Percentiles rank a stretch among this genome's conserved stretches.
These are phyloP conservation scores for Huntiella abstrusa DNA, from an alignment of 2,329 filamentous ascomycete genomes.

Conservation along the genomic window DNA sequence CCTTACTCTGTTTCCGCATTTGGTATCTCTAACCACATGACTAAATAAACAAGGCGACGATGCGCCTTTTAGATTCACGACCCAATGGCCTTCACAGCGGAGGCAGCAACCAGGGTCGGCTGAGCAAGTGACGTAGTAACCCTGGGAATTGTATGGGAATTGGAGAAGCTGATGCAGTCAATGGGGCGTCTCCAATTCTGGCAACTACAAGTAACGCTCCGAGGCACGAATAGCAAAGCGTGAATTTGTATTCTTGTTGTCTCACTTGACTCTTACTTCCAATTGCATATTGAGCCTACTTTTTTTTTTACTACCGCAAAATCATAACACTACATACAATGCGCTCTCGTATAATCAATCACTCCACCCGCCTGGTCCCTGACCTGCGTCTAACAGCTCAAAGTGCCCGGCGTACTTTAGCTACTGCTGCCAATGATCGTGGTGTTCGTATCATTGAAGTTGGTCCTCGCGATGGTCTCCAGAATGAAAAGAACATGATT, in stretches of 20 bases:
- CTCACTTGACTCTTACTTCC: too few species aligned
- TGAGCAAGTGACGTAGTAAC: too few species aligned
- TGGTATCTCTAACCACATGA: too few species aligned
- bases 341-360: constrained; percentile 1
- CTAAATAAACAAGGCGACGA: too few species aligned
- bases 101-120: too few species aligned
- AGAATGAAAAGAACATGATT: constrained; percentile 62
- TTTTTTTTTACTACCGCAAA: too few species aligned
- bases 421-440: constrained; percentile 18
- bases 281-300: too few species aligned
- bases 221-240: not conserved
- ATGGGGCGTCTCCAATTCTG: too few species aligned
- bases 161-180: not conserved
- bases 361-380: not conserved
- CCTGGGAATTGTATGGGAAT: not conserved
- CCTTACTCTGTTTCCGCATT: too few species aligned
- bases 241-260: too few species aligned
- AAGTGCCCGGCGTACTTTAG: constrained; percentile 5
- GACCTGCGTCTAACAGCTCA: not conserved
- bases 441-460: constrained; percentile 57
- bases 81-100: too few species aligned
- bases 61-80: too few species aligned
- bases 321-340: not conserved
- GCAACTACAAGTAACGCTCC: not conserved
- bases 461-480: constrained; percentile 67